phyloP scores from a whole-genome alignment of 768 basidiomycete species.

The Termitomyces eurrhizus region DNA sequence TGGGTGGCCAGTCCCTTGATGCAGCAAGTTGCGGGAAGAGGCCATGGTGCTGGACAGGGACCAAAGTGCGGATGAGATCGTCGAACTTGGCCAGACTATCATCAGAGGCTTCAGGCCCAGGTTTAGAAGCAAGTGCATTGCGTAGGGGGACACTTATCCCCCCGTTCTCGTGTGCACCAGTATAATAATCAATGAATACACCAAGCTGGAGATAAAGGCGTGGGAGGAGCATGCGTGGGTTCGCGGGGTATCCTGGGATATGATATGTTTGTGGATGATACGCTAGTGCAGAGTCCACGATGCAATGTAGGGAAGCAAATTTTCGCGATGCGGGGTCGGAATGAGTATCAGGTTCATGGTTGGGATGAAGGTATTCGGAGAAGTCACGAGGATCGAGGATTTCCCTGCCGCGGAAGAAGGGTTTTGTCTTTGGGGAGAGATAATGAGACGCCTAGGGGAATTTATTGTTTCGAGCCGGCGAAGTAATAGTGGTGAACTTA shows the following conservation, averaged over 20 bases:
- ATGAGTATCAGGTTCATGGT: constrained; percentile 12
- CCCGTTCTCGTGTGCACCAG: constrained; percentile 38
- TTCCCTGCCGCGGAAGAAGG: constrained; percentile 55
- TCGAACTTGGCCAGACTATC: constrained; percentile 4
- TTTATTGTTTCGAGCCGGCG: neutral
- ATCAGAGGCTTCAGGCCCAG: constrained; percentile 1
- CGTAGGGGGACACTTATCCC: constrained; percentile 44
- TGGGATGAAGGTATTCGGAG: constrained; percentile 44
- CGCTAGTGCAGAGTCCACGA: constrained; percentile 40
- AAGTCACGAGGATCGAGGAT: constrained; percentile 48
- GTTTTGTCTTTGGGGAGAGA: constrained; percentile 39
- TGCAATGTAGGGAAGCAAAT: constrained; percentile 19
- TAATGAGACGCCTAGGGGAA: constrained; percentile 44
- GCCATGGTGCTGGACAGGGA: constrained; percentile 26
- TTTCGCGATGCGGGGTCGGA: neutral
- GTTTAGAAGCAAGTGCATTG: constrained; percentile 10
- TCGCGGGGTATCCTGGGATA: constrained; percentile 58
- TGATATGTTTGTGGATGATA: constrained; percentile 41
- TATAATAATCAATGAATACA: constrained; percentile 53
- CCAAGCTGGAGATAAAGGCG: constrained; percentile 61
- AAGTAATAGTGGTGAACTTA: constrained; percentile 18
- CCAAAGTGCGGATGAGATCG: constrained; percentile 9
- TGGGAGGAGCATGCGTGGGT: constrained; percentile 56
- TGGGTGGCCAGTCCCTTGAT: constrained; percentile 38
- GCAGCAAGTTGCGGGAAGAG: constrained; percentile 46